phyloP scores from a whole-genome alignment of 176 grass and related monocot genomes.

The Canna indica region DNA sequence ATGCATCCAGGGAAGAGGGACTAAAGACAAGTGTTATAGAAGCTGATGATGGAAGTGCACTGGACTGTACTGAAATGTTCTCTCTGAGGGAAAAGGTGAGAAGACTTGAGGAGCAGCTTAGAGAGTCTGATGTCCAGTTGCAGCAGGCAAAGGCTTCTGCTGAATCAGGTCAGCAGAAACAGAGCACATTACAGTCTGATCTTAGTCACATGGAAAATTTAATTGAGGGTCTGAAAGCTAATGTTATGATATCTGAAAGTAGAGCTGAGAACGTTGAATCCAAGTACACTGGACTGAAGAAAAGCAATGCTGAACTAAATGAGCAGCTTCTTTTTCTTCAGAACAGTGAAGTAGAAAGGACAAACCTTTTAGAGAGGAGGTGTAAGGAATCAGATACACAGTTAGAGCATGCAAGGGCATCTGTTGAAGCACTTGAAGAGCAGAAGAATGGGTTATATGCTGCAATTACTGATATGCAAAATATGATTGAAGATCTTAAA shows the following conservation, averaged over 20 bases:
- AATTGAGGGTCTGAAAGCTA: constrained; percentile 47
- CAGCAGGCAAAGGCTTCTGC: constrained; percentile 30
- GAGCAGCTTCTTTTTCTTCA: constrained; percentile 36
- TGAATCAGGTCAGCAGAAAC: constrained; percentile 37
- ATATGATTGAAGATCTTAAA: constrained; percentile 78
- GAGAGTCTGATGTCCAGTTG: constrained; percentile 34
- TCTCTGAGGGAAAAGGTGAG: constrained; percentile 29
- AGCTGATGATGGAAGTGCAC: constrained; percentile 9
- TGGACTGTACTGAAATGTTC: constrained; percentile 10
- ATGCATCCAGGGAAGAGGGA: constrained; percentile 25
- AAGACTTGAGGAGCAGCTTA: constrained; percentile 37
- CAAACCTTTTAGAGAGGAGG: constrained; percentile 45
- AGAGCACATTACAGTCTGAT: constrained; percentile 32
- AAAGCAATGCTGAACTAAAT: constrained; percentile 49
- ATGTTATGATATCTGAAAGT: constrained; percentile 50
- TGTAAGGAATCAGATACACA: constrained; percentile 57
- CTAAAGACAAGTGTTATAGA: constrained; percentile 6
- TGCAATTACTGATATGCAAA: constrained; percentile 71
- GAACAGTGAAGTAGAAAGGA: constrained; percentile 43
- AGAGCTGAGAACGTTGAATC: constrained; percentile 57
- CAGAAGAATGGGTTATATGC: constrained; percentile 58
- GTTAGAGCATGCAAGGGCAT: constrained; percentile 78
- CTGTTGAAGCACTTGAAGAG: constrained; percentile 70
- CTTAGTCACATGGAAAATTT: constrained; percentile 36
- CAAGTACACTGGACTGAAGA: constrained; percentile 43